These are phyloP conservation scores for Aspergillus bridgeri DNA, from an alignment of 495 filamentous ascomycete genomes.

Conservation along the genomic window DNA sequence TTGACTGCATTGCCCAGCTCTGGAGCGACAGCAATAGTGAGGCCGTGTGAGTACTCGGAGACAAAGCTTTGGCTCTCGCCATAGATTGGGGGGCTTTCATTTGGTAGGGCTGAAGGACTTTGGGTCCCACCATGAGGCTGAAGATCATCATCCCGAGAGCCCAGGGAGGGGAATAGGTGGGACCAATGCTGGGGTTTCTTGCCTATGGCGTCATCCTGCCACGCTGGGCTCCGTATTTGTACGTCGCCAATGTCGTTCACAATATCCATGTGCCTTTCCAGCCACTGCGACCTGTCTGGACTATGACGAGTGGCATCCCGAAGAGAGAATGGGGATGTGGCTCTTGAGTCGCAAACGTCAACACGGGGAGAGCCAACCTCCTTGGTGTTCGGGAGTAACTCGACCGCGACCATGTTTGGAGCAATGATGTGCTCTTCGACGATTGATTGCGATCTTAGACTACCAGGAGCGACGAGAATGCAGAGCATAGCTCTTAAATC, in stretches of 20 bases:
- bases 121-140: background rate
- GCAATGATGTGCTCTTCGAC: conserved; percentile 6
- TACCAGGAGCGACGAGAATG: conserved; percentile 11
- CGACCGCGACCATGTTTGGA: background rate
- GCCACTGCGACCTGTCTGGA: conserved; percentile 1
- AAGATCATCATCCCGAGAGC: background rate
- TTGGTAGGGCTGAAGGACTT: conserved; percentile 8
- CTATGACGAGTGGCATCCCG: conserved; percentile 2
- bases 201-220: background rate
- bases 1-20: background rate
- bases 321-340: background rate
- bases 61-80: background rate
- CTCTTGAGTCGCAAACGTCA: background rate
- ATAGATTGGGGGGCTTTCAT: background rate
- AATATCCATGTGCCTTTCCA: background rate
- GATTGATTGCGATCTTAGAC: background rate
- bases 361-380: background rate
- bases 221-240: background rate
- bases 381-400: background rate
- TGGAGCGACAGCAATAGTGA: background rate
- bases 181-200: background rate
- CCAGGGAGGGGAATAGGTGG: background rate
- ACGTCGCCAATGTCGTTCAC: background rate
- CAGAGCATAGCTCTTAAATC: conserved; percentile 19
- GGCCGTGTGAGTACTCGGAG: background rate